Conservation (phyloP, 495 filamentous ascomycete species). For the Penicillium robsamsonii region DNA sequence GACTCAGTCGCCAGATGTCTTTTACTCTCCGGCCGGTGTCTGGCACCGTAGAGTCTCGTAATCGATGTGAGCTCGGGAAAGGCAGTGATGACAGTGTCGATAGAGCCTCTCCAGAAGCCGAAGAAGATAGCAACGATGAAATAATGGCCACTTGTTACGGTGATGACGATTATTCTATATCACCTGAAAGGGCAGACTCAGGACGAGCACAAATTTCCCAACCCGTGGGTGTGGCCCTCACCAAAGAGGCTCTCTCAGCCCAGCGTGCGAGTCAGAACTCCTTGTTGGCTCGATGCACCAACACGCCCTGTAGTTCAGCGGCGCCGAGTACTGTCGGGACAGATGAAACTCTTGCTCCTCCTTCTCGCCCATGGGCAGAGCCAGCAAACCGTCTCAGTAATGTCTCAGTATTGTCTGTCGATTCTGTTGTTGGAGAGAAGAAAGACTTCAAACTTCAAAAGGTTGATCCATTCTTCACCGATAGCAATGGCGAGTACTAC, state of each 20-base stretch:
- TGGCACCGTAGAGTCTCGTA: slow-evolving; percentile 35
- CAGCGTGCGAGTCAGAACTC: slow-evolving; percentile 35
- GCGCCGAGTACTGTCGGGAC: slow-evolving; percentile 40
- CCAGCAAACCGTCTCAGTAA: slow-evolving; percentile 41
- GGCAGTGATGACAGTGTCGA: slow-evolving; percentile 33
- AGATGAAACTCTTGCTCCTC: slow-evolving; percentile 40
- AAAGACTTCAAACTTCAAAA: slow-evolving; percentile 66
- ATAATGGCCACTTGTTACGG: slow-evolving; percentile 43
- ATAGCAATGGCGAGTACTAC: slow-evolving; percentile 62
- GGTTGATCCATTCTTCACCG: slow-evolving; percentile 70
- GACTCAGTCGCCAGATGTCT: slow-evolving; percentile 38
- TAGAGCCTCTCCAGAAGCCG: slow-evolving; percentile 25
- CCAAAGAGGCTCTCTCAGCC: slow-evolving; percentile 21
- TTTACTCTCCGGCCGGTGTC: slow-evolving; percentile 41
- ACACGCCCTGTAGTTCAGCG: slow-evolving; percentile 22
- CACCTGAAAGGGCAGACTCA: slow-evolving; percentile 35
- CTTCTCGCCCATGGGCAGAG: slow-evolving; percentile 33
- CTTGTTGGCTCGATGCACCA: slow-evolving; percentile 18
- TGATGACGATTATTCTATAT: slow-evolving; percentile 44
- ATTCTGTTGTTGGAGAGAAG: slow-evolving; percentile 58
- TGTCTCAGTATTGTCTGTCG: slow-evolving; percentile 49
- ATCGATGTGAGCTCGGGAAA: slow-evolving; percentile 33
- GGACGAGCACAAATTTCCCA: slow-evolving; percentile 23
- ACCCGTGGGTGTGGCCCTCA: slow-evolving; percentile 15
- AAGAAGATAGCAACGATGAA: slow-evolving; percentile 48